Percentiles rank a stretch among this genome's conserved stretches.
Conservation (phyloP, 257 asterid species). For the Orobanche coerulescens region DNA sequence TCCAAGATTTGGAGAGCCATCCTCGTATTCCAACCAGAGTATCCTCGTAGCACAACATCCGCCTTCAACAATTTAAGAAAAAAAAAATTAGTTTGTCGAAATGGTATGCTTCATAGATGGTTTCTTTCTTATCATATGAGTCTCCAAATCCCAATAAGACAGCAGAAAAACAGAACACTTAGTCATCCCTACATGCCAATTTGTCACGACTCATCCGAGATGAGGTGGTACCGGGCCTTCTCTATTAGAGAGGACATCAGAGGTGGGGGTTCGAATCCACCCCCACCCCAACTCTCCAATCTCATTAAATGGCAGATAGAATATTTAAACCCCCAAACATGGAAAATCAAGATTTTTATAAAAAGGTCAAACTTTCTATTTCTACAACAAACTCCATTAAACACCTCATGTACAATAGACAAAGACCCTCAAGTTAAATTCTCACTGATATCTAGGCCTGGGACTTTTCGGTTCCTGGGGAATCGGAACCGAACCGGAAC, state of each 20-base stretch:
- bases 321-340: not conserved
- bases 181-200: too few species aligned
- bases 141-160: not conserved
- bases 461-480: too few species aligned
- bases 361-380: not conserved
- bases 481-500: too few species aligned
- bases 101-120: too few species aligned
- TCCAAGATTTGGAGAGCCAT: conserved; percentile 43
- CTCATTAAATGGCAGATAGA: not conserved
- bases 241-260: too few species aligned
- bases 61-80: conserved; percentile 31
- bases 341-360: not conserved
- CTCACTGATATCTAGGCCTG: too few species aligned
- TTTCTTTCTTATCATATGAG: too few species aligned
- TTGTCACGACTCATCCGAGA: too few species aligned
- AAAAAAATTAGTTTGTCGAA: not conserved
- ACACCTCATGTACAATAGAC: not conserved
- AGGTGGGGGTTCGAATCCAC: too few species aligned
- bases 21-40: conserved; percentile 58
- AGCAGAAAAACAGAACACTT: not conserved
- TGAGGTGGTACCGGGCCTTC: too few species aligned
- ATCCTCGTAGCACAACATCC: conserved; percentile 51
- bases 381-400: not conserved
- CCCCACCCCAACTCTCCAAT: not conserved
- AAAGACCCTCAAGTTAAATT: not conserved